A percentile compares a stretch with the other conserved stretches of the same genome.
Conservation (phyloP, 345 rosid species). For the Clausena lansium region DNA sequence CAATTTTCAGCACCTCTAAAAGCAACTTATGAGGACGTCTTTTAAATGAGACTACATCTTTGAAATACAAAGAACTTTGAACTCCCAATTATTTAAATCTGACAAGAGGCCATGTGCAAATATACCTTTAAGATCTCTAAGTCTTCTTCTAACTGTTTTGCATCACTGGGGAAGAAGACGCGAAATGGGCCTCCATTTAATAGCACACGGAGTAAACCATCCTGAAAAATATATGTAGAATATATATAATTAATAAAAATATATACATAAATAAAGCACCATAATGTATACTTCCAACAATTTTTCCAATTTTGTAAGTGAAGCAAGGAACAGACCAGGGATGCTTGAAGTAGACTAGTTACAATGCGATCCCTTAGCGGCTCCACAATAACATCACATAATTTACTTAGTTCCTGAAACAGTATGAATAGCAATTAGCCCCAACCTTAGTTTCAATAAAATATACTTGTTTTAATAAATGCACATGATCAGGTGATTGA, state of each 20-base stretch:
- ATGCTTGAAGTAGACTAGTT: slow-evolving; percentile 93
- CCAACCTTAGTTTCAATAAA: slow-evolving; percentile 2
- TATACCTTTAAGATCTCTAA: slow-evolving; percentile 87
- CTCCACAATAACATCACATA: slow-evolving; percentile 79
- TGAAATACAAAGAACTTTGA: not conserved
- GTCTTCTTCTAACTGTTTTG: slow-evolving; percentile 82
- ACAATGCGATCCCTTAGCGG: slow-evolving; percentile 90
- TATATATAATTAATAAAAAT: too few species aligned
- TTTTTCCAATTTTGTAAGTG: slow-evolving; percentile 4
- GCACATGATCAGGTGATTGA: not conserved
- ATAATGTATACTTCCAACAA: slow-evolving; percentile 16
- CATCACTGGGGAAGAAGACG: slow-evolving; percentile 63
- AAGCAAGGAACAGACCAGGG: slow-evolving; percentile 59
- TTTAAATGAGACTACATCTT: not conserved
- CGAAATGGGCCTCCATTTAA: slow-evolving; percentile 86
- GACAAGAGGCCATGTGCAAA: not conserved
- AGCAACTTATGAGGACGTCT: slow-evolving; percentile 4
- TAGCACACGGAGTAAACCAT: slow-evolving; percentile 82
- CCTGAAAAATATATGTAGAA: slow-evolving; percentile 41
- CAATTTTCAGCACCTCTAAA: not conserved
- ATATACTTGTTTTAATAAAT: not conserved
- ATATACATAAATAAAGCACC: slow-evolving; percentile 8
- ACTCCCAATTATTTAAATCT: not conserved
- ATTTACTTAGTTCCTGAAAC: slow-evolving; percentile 82
- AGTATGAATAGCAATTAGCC: slow-evolving; percentile 14